Conservation (phyloP, 805 yeast species). For the Cyberlindnera galapagoensis region DNA sequence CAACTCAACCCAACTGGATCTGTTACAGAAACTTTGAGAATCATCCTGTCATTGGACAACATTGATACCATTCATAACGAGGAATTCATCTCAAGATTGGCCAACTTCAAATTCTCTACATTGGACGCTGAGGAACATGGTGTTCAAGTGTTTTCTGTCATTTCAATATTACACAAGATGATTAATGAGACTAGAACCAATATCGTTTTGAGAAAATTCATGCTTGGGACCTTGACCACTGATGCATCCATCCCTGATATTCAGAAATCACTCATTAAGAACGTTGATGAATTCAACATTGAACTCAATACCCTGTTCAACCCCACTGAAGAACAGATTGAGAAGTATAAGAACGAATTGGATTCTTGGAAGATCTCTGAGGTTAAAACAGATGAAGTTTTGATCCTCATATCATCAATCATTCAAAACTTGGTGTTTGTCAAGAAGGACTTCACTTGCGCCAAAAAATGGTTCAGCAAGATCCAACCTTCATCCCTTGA, state of each 20-base stretch:
- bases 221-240: constrained; percentile 17
- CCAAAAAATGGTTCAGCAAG: constrained; percentile 21
- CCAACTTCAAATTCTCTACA: constrained; percentile 12
- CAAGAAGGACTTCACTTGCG: constrained; percentile 19
- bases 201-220: constrained; percentile 19
- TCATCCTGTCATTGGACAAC: constrained; percentile 20
- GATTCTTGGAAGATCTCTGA: constrained; percentile 15
- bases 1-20: constrained; percentile 11
- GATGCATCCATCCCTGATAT: constrained; percentile 18
- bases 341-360: constrained; percentile 14
- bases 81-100: constrained; percentile 16
- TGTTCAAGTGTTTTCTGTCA: constrained; percentile 12
- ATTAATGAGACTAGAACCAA: constrained; percentile 20
- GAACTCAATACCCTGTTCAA: constrained; percentile 25
- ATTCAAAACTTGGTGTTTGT: constrained; percentile 23
- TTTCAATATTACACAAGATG: constrained; percentile 15
- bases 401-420: constrained; percentile 23
- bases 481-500: constrained; percentile 7
- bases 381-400: constrained; percentile 19
- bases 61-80: constrained; percentile 24
- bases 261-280: constrained; percentile 6
- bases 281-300: constrained; percentile 15
- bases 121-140: constrained; percentile 11
- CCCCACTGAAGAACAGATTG: constrained; percentile 23
- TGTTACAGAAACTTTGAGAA: constrained; percentile 22